A percentile compares a stretch with the other conserved stretches of the same genome.
phyloP scores from a whole-genome alignment of 352 stramenopile species.

The Peronosclerospora sorghi region DNA sequence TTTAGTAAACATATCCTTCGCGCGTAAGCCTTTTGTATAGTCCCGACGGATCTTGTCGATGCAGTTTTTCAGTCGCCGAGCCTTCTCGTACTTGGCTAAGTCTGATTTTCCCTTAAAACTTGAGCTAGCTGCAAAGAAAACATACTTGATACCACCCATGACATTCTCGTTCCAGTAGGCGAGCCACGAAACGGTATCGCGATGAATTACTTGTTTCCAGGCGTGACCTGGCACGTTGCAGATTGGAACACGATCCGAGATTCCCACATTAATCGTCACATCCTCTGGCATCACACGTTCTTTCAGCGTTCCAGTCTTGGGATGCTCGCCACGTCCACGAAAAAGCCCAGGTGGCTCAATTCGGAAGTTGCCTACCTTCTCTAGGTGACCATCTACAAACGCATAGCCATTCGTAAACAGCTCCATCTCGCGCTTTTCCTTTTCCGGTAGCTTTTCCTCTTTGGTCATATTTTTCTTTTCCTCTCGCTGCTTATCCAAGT shows the following conservation, averaged over 20 bases:
- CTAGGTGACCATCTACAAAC: conserved; percentile 96
- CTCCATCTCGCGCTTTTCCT: conserved; percentile 86
- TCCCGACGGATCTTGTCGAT: conserved; percentile 93
- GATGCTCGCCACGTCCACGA: conserved; percentile 96
- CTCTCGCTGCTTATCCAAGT: conserved; percentile 89
- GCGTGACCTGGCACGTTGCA: conserved; percentile 90
- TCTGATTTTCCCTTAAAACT: conserved; percentile 99
- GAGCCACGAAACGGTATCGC: conserved; percentile 85
- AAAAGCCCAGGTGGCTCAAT: conserved; percentile 98
- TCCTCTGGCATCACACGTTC: conserved; percentile 91
- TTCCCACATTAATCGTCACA: conserved; percentile 95
- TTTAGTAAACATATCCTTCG: conserved; percentile 85
- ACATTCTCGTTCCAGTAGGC: conserved; percentile 99
- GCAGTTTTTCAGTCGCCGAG: conserved; percentile 93
- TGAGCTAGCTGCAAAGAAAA: conserved; percentile 94
- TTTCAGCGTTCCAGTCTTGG: conserved; percentile 99
- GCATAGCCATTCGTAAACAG: conserved; percentile 93
- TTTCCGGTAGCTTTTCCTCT: conserved; percentile 84
- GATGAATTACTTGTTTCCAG: conserved; percentile 96
- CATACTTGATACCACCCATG: conserved; percentile 97
- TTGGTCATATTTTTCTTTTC: conserved; percentile 95
- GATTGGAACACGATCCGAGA: conserved; percentile 83
- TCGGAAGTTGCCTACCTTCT: conserved; percentile 96
- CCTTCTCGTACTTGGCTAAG: conserved; percentile 99
- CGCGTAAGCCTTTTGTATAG: conserved; percentile 82